Evolutionary conservation across 805 yeast species (phyloP).

Genomic region (Hanseniaspora meyeri): DNA sequence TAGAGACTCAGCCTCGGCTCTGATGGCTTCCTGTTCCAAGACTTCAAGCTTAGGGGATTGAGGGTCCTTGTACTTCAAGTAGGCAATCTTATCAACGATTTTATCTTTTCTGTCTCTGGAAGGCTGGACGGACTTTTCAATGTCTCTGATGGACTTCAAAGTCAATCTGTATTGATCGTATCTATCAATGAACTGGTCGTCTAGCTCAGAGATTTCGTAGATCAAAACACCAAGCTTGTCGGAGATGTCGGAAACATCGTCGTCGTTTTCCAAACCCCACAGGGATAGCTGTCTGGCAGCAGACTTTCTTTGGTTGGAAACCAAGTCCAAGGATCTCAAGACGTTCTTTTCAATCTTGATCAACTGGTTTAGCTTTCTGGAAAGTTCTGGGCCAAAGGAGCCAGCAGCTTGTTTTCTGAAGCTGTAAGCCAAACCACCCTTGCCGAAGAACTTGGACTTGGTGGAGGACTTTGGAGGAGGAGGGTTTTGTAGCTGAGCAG

Average conservation of each 20-base stretch:
- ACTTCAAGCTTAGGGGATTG: constrained; percentile 90
- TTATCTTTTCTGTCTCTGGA: constrained; percentile 96
- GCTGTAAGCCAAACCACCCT: constrained; percentile 52
- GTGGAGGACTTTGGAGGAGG: constrained; percentile 74
- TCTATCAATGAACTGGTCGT: constrained; percentile 95
- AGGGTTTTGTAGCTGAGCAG: constrained; percentile 66
- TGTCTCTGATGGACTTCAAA: constrained; percentile 84
- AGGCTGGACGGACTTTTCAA: constrained; percentile 96
- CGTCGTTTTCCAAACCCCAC: constrained; percentile 98
- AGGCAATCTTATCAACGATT: constrained; percentile 94
- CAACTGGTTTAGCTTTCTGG: constrained; percentile 80
- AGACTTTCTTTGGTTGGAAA: constrained; percentile 85
- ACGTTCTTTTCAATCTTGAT: constrained; percentile 95
- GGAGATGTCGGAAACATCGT: constrained; percentile 91
- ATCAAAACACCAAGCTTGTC: constrained; percentile 93
- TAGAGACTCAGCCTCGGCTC: constrained; percentile 97
- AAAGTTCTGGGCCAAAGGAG: constrained; percentile 84
- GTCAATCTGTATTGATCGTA: constrained; percentile 97
- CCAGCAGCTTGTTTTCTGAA: constrained; percentile 82
- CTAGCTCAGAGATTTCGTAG: constrained; percentile 94
- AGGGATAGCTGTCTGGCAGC: constrained; percentile 93
- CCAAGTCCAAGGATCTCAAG: constrained; percentile 84
- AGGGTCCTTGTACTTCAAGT: constrained; percentile 96
- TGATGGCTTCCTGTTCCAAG: constrained; percentile 93
- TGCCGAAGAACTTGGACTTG: constrained; percentile 62